Percentiles rank a stretch among this genome's conserved stretches.
These are phyloP conservation scores for Solanum infundibuliforme DNA, from an alignment of 257 asterid species.

Conservation along the genomic window DNA sequence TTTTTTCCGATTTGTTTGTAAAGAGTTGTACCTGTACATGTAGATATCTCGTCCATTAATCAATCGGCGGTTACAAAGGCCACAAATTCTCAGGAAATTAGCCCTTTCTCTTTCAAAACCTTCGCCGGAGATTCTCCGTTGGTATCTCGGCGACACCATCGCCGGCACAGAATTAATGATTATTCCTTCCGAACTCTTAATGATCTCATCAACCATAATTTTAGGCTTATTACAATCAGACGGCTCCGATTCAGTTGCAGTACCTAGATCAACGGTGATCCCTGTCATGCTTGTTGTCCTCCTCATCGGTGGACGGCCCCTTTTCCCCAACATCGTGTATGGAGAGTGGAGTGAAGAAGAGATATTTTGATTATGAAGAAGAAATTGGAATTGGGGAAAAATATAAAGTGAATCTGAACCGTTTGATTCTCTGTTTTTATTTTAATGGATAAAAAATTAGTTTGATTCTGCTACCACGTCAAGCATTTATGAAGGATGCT, in stretches of 20 bases:
- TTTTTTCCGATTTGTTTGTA: not conserved
- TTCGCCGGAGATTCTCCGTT: constrained; percentile 3
- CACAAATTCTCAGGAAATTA: constrained; percentile 39
- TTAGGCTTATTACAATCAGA: constrained; percentile 1
- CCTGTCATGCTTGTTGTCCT: constrained; percentile 38
- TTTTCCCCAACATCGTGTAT: constrained; percentile 30
- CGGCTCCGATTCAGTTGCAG: constrained; percentile 11
- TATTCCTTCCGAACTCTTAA: not conserved
- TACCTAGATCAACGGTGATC: constrained; percentile 18
- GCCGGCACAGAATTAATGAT: not conserved
- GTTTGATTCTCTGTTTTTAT: not conserved
- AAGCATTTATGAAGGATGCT: not conserved
- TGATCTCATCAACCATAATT: constrained; percentile 5
- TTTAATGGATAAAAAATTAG: not conserved
- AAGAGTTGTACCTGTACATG: constrained; percentile 39
- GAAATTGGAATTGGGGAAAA: not conserved
- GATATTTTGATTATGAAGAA: not conserved
- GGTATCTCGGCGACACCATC: constrained; percentile 34
- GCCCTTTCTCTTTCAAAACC: constrained; percentile 7
- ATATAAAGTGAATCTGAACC: not conserved
- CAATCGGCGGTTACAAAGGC: constrained; percentile 44
- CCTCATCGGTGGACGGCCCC: constrained; percentile 24
- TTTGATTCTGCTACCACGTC: not conserved
- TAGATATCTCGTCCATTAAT: constrained; percentile 40
- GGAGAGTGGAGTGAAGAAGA: not conserved